Evolutionary conservation across 140 eudicot genomes (phyloP).

Genomic region (Senecio squalidus): DNA sequence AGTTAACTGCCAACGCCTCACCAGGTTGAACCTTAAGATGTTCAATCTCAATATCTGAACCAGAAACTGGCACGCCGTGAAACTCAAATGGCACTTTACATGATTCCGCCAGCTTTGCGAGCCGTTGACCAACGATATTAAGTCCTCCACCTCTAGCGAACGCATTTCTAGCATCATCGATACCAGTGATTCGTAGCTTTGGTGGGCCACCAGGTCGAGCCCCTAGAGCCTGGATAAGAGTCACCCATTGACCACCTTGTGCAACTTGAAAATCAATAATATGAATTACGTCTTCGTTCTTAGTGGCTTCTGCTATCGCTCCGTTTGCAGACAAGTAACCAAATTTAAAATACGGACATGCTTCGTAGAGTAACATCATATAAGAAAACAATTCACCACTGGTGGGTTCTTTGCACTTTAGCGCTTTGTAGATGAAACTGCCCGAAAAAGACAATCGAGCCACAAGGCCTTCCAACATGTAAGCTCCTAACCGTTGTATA

Average conservation of each 20-base stretch:
- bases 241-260: constrained; percentile 61
- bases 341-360: constrained; percentile 65
- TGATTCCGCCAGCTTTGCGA: constrained; percentile 38
- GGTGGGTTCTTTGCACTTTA: constrained; percentile 44
- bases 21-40: constrained; percentile 40
- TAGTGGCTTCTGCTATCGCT: constrained; percentile 67
- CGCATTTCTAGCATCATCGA: constrained; percentile 40
- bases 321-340: constrained; percentile 71
- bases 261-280: constrained; percentile 54
- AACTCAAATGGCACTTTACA: constrained; percentile 63
- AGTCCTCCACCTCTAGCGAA: constrained; percentile 53
- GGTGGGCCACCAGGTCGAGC: constrained; percentile 67
- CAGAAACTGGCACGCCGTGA: constrained; percentile 30
- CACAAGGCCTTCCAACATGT: constrained; percentile 66
- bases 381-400: constrained; percentile 44
- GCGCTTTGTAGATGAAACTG: constrained; percentile 42
- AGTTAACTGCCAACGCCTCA: constrained; percentile 63
- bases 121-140: constrained; percentile 43
- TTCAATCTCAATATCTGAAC: constrained; percentile 26
- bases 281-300: constrained; percentile 45
- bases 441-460: constrained; percentile 51
- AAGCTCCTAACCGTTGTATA: constrained; percentile 54
- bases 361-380: constrained; percentile 49
- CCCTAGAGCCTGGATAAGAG: constrained; percentile 63
- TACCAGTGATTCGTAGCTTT: constrained; percentile 43